Percentiles rank a stretch among this genome's conserved stretches.
These are phyloP conservation scores for Liriodendron chinense DNA, from an alignment of 164 flowering plant genomes.

Conservation along the genomic window DNA sequence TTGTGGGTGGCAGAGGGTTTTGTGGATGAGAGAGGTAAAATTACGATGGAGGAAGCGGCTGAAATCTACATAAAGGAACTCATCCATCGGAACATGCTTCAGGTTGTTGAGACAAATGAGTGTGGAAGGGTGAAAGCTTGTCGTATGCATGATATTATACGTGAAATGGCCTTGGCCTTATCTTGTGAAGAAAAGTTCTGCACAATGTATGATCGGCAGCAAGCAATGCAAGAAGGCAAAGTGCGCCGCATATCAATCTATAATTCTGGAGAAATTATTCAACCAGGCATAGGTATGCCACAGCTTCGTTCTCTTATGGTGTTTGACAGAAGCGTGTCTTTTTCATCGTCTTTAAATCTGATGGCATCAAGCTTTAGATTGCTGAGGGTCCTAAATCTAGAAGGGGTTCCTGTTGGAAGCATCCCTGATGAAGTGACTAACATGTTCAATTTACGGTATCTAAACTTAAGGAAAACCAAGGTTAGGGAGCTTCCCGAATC, in stretches of 20 bases:
- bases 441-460: not conserved
- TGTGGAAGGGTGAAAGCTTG: not conserved
- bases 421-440: not conserved
- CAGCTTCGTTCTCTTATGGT: not conserved
- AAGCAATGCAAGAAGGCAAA: not conserved
- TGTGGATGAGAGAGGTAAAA: not conserved
- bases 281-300: too few relatives aligned
- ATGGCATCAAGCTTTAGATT: conserved; percentile 1
- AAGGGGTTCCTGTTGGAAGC: not conserved
- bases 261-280: not conserved
- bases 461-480: not conserved
- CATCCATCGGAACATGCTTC: conserved; percentile 11
- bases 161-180: conserved; percentile 9
- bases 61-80: conserved; percentile 11
- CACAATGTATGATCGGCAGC: not conserved
- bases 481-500: not conserved
- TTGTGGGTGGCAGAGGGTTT: conserved; percentile 29
- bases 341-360: not conserved
- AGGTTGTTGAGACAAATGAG: not conserved
- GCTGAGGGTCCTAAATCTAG: conserved; percentile 10
- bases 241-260: conserved; percentile 8
- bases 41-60: conserved; percentile 3
- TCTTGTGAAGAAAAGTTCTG: conserved; percentile 6
- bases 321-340: not conserved
- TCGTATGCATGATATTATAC: conserved; percentile 18